Evolutionary conservation across 495 filamentous ascomycete genomes (phyloP).

Genomic region (Antarctomyces pellizariae): DNA sequence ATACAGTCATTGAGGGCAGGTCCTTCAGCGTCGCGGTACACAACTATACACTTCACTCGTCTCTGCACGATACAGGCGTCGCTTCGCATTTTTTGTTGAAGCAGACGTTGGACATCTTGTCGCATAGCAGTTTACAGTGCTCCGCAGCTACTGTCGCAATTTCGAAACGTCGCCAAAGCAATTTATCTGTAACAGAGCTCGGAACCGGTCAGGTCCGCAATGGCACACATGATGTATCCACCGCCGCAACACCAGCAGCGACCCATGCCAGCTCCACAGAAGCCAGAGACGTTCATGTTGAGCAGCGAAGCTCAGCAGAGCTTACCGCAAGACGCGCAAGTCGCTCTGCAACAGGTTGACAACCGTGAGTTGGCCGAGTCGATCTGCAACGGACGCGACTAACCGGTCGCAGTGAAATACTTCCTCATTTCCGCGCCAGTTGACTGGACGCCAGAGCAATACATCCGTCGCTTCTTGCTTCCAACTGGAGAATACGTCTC

Average conservation of each 20-base stretch:
- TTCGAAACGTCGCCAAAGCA: no score
- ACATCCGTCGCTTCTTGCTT: conserved; percentile 83
- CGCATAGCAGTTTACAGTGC: no score
- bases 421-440: conserved; percentile 97
- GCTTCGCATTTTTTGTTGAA: no score
- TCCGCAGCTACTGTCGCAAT: no score
- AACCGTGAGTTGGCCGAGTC: conserved; percentile 45
- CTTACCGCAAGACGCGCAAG: conserved; percentile 86
- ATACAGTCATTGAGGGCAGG: no score
- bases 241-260: conserved; percentile 22
- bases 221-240: conserved; percentile 24
- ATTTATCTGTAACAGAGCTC: no score
- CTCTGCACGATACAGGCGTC: no score
- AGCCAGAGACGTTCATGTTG: conserved; percentile 96
- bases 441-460: conserved; percentile 91
- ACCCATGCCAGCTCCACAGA: conserved; percentile 36
- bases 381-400: conserved; percentile 1
- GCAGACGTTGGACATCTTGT: no score
- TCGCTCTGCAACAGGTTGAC: conserved; percentile 93
- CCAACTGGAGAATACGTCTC: conserved; percentile 98
- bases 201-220: no score
- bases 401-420: conserved; percentile 62
- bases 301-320: conserved; percentile 89
- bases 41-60: no score
- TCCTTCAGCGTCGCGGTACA: no score